Evolutionary conservation across 2,329 filamentous ascomycete genomes (phyloP).

Genomic region (Phyllosticta citrichinensis): DNA sequence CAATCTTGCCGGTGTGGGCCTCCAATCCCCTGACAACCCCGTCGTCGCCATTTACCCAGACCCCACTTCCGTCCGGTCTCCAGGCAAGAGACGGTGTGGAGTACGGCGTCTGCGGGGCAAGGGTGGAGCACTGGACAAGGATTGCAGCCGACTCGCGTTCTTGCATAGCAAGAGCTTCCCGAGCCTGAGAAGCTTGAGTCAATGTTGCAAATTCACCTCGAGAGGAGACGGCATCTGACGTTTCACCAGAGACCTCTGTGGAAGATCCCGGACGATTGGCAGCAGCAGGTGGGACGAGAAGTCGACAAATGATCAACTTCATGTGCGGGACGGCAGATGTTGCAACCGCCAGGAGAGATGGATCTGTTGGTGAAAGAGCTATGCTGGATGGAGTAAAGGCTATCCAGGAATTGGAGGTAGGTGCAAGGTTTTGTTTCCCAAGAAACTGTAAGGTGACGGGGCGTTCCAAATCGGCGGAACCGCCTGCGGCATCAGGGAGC

Average conservation of each 20-base stretch:
- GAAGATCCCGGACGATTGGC: not conserved
- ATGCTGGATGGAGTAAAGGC: constrained; percentile 52
- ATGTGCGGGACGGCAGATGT: constrained; percentile 52
- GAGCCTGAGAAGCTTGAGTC: constrained; percentile 43
- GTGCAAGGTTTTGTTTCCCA: constrained; percentile 51
- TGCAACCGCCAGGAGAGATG: constrained; percentile 46
- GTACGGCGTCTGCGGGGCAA: constrained; percentile 55
- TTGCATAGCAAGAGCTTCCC: constrained; percentile 41
- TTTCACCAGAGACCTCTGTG: not conserved
- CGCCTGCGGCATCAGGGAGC: constrained; percentile 13
- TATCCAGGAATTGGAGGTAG: constrained; percentile 54
- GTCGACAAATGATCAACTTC: constrained; percentile 50
- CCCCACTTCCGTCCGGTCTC: constrained; percentile 50
- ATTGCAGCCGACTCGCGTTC: constrained; percentile 51
- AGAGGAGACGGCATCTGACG: not conserved
- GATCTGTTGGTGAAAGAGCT: constrained; percentile 45
- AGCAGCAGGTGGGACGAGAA: constrained; percentile 39
- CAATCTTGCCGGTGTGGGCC: constrained; percentile 46
- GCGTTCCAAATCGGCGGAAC: not conserved
- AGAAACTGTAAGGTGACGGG: constrained; percentile 30
- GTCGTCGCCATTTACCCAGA: constrained; percentile 58
- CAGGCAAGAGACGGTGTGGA: constrained; percentile 53
- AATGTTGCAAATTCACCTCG: constrained; percentile 11
- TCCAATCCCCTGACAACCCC: constrained; percentile 52
- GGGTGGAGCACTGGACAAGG: constrained; percentile 47